A percentile compares a stretch with the other conserved stretches of the same genome.
phyloP scores from a whole-genome alignment of 139 green algal species.

The Auxenochlorella protothecoides region DNA sequence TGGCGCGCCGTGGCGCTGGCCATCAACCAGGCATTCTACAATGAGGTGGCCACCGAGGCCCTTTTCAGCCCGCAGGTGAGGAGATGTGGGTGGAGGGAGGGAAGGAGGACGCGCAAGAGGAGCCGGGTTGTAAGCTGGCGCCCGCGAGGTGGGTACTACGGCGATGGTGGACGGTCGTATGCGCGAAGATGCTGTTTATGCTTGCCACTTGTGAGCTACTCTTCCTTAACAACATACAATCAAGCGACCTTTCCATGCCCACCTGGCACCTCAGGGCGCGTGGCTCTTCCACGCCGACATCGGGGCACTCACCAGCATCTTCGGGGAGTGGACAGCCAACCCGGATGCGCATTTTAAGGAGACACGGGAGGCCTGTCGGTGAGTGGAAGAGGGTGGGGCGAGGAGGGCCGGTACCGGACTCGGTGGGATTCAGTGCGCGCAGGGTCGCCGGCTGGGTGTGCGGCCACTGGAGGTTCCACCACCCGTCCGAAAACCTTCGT shows the following conservation, averaged over 20 bases:
- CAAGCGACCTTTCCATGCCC: too few species aligned
- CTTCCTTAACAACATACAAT: too few species aligned
- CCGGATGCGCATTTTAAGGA: slow-evolving; percentile 42
- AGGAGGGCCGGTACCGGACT: not conserved
- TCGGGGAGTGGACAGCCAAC: slow-evolving; percentile 28
- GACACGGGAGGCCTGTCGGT: slow-evolving; percentile 22
- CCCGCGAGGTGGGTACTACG: not conserved
- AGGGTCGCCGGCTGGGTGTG: too few species aligned
- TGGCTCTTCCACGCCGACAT: slow-evolving; percentile 23
- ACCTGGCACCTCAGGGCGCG: slow-evolving; percentile 7
- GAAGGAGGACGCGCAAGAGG: too few species aligned
- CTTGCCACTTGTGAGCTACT: not conserved
- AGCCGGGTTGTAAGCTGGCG: not conserved
- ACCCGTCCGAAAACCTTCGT: too few species aligned
- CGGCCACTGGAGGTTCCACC: too few species aligned
- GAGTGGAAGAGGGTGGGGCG: not conserved
- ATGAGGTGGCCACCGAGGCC: slow-evolving; percentile 41
- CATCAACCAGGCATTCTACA: slow-evolving; percentile 33
- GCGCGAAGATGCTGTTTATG: too few species aligned
- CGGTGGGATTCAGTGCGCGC: too few species aligned
- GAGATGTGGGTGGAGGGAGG: too few species aligned
- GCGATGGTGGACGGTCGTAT: not conserved
- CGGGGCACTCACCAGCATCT: slow-evolving; percentile 17
- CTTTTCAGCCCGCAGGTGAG: slow-evolving; percentile 24
- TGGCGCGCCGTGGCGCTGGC: slow-evolving; percentile 36